Percentiles rank a stretch among this genome's conserved stretches.
phyloP scores from a whole-genome alignment of 805 yeast genomes.

The Wickerhamiella bombiphila region DNA sequence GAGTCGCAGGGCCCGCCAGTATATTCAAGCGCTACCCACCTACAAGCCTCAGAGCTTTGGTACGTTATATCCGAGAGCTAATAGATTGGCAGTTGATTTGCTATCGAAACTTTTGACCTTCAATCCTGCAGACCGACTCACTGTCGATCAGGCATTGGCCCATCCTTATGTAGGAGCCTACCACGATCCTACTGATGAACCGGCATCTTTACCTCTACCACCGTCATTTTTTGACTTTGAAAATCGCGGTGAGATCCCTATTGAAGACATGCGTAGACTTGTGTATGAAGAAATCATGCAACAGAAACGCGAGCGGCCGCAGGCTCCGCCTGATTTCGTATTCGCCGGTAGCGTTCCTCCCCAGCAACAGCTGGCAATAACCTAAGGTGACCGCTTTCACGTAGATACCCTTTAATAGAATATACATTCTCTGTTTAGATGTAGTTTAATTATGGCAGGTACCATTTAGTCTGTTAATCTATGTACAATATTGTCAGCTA shows the following conservation, averaged over 20 bases:
- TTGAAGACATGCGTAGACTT: constrained; percentile 62
- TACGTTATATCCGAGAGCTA: constrained; percentile 62
- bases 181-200: constrained; percentile 89
- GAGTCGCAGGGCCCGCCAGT: constrained; percentile 78
- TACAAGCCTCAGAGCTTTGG: constrained; percentile 19
- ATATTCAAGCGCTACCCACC: constrained; percentile 75
- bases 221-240: constrained; percentile 85
- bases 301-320: neutral
- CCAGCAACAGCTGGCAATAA: neutral
- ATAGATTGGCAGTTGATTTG: constrained; percentile 73
- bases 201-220: constrained; percentile 48
- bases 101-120: constrained; percentile 67
- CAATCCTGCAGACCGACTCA: constrained; percentile 71
- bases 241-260: constrained; percentile 35
- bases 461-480: no score
- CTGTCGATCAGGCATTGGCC: constrained; percentile 73
- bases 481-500: constrained; percentile 13
- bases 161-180: constrained; percentile 83
- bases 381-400: no score
- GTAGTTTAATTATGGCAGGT: no score
- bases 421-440: no score
- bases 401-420: no score
- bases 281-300: constrained; percentile 59
- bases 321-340: neutral
- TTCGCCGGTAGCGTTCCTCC: neutral